Evolutionary conservation across 2,329 filamentous ascomycete species (phyloP), one percentile per base, ranked within the genome.

Genomic region (Penicillium sp.): DNA sequence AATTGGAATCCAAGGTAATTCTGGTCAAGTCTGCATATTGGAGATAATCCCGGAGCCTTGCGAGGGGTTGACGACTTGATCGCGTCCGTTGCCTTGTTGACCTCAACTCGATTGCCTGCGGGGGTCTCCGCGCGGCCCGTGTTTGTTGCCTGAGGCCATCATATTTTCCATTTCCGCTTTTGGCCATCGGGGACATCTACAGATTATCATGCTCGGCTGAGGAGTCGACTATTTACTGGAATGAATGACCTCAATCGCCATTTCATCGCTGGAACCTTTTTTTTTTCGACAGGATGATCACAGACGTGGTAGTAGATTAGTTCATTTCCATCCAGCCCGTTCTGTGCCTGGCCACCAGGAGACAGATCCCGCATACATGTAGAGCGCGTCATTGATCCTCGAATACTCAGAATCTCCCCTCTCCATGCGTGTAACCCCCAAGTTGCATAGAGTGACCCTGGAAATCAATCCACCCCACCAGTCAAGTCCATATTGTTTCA

Each of bases 331-430:
- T 8, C 25, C 11, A n/a, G 45, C 14, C 13, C 25, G 19, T 26
- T 28, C 14, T 13, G n/a, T 42, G 38, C 38, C 38, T 19, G 26
- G n/a, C 19, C 16, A 19, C 19, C 16, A 19, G 16, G 38, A 22
- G 16, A 42, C 6, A 19, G 10, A 25, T 25, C 1, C 22, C 13
- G 42, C 16, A 42, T 19, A 14, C 30, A 51, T 30, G 14, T 63
- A 62, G 66, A 67, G 67, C 65, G 64, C 67, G 67, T 69, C 67
- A 69, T 69, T 38, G 63, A 69, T 45, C 13, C 16, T 8, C 26
- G 4, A 7, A 55, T 22, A 10, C 33, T 25, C 10, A 40, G 43
- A 13, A 53, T 46, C 30, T 43, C 38, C 45, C n/a, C 25, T 42
- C 22, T 42, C 26, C 42, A 16, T 53, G 59, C 30, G 40, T 68